phyloP scores from a whole-genome alignment of 1,284 basidiomycete species.

The Boletus semigastroideus region DNA sequence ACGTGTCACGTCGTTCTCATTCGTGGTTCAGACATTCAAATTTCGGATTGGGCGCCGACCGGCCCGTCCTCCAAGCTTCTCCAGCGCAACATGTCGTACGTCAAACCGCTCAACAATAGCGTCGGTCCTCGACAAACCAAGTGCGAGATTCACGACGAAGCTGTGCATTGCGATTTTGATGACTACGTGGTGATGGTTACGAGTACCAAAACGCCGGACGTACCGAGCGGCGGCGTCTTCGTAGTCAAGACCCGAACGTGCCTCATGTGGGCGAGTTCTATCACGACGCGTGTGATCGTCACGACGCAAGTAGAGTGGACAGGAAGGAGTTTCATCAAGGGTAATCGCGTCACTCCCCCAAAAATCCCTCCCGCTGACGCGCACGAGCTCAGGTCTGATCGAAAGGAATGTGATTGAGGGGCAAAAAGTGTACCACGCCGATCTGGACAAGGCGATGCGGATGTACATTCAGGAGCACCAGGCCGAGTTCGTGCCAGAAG shows the following conservation, averaged over 20 bases:
- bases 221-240: conserved; percentile 91
- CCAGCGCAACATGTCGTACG: conserved; percentile 88
- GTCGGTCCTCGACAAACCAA: conserved; percentile 95
- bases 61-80: conserved; percentile 68
- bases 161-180: conserved; percentile 80
- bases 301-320: conserved; percentile 96
- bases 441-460: conserved; percentile 85
- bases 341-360: conserved; percentile 41
- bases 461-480: conserved; percentile 86
- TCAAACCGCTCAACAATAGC: conserved; percentile 87
- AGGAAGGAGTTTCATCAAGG: conserved; percentile 93
- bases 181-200: conserved; percentile 83
- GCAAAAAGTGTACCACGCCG: conserved; percentile 85
- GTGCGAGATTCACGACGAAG: conserved; percentile 90
- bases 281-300: conserved; percentile 78
- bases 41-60: conserved; percentile 85
- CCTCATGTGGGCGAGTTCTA: conserved; percentile 87
- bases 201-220: conserved; percentile 92
- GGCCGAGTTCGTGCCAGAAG: conserved; percentile 86
- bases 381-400: conserved; percentile 71
- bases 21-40: conserved; percentile 72
- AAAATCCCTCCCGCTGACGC: not conserved
- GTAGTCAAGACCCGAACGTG: conserved; percentile 93
- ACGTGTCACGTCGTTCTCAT: not conserved
- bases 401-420: conserved; percentile 93